Percentiles rank a stretch among this genome's conserved stretches.
These are phyloP conservation scores for Annona squamosa DNA, from an alignment of 164 flowering plant species.

Conservation along the genomic window DNA sequence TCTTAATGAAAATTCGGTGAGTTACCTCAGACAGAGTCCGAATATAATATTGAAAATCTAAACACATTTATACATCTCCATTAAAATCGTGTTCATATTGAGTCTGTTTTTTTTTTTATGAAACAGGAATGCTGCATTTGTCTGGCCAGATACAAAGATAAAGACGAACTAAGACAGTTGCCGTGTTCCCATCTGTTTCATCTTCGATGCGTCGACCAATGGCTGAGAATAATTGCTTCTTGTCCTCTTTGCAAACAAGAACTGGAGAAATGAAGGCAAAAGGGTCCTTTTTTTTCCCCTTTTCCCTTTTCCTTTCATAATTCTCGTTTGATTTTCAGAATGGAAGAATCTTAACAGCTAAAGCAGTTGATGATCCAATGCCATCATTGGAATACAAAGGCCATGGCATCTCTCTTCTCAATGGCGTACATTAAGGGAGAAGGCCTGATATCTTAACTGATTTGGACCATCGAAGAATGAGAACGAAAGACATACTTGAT, in stretches of 20 bases:
- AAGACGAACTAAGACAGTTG: constrained; percentile 79
- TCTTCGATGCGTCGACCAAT: constrained; percentile 84
- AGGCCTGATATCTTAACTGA: neutral
- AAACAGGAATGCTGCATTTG: constrained; percentile 94
- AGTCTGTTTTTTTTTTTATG: no score
- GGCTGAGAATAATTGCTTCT: constrained; percentile 83
- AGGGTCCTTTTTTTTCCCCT: neutral
- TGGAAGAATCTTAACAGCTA: constrained; percentile 19
- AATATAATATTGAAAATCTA: no score
- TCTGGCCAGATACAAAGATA: constrained; percentile 70
- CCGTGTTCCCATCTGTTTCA: constrained; percentile 88
- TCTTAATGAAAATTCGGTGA: constrained; percentile 42
- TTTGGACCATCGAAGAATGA: neutral
- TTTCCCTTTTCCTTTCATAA: no score
- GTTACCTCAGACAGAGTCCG: constrained; percentile 5
- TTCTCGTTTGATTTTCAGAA: constrained; percentile 2
- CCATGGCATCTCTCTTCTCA: neutral
- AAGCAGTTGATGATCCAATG: constrained; percentile 3
- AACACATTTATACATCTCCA: no score
- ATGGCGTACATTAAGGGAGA: neutral
- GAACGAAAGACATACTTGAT: neutral
- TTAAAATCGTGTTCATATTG: no score
- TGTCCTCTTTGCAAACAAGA: constrained; percentile 93
- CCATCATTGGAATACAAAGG: neutral
- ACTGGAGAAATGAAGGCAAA: constrained; percentile 30